Base-by-base conservation (phyloP, 176 grass and related monocot species). In the Thinopyrum elongatum region DNA sequence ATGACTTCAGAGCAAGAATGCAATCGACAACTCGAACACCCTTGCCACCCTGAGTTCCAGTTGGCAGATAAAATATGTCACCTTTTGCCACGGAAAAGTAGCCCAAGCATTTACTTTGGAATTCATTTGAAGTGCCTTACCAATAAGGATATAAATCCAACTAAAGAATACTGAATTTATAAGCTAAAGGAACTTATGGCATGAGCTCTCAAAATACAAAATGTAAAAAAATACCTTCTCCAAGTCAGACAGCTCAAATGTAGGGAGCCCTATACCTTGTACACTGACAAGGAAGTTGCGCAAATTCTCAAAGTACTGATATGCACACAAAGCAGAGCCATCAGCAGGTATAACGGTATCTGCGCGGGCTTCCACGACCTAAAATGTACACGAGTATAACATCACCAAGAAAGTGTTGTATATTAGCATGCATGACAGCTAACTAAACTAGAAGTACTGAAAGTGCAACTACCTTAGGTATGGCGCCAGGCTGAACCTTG, bases 171-270 rank as follows among this genome's bases (percentile, higher is more conserved):
- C 23, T 59, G 13, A 49, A 64, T 21, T 60, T 82, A 55, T 80
- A 64, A 23, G 65, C 26, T 30, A 47, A 80, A 30, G 71, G 11
- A 84, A 72, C 34, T 46, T 67, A 57, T 7, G 17, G 47, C 69
- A 78, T 57, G 29, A 78, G 57, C 42, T 82, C 61, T 77, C 64
- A 44, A 60, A 44, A 60, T 29, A 59, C 68, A 92, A 25, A 10
- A 70, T 26, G 59, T 53, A 31, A 61, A 62, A 58, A 9, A 16
- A 57, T 76, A 95, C 96, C 93, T 94, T 94, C 31, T 94, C 93
- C 46, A 98, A 70, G 88, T 95, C 96, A 22, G 92, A 98, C 74
- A 91, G 92, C 88, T 94, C 96, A 82, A 98, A 95, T 86, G 96
- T 92, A 22, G 96, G 93, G 76, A 98, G 88, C 38, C 88, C 90